These are phyloP conservation scores for Clitoria ternatea DNA, from an alignment of 306 rosid species.

Conservation along the genomic window DNA sequence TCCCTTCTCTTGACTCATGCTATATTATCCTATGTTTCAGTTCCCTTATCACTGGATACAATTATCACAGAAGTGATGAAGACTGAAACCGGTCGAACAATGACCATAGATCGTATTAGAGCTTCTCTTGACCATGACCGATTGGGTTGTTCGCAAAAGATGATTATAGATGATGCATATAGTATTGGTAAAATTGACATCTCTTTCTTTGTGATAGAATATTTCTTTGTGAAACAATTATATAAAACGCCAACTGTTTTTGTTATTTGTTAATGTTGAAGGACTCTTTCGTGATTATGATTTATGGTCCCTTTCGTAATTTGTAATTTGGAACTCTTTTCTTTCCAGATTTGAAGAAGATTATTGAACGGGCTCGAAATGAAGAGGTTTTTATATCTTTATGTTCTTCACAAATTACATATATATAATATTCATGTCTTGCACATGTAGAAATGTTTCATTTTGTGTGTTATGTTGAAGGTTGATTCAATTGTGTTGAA, in stretches of 20 bases:
- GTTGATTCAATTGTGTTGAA: constrained; percentile 80
- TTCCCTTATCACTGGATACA: constrained; percentile 50
- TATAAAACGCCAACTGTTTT: background rate
- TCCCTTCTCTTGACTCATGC: no score
- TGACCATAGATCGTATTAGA: constrained; percentile 65
- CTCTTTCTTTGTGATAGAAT: constrained; percentile 8
- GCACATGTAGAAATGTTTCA: constrained; percentile 22
- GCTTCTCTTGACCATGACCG: constrained; percentile 58
- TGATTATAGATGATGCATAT: constrained; percentile 44
- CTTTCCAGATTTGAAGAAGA: constrained; percentile 65
- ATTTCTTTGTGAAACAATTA: background rate
- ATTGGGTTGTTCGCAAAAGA: constrained; percentile 52
- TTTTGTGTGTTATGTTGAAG: constrained; percentile 43
- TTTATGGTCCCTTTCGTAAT: background rate
- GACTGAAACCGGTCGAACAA: constrained; percentile 60
- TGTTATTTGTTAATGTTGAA: background rate
- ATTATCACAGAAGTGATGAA: constrained; percentile 72
- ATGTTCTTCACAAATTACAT: no score
- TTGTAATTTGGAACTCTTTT: constrained; percentile 18
- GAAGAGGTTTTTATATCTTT: constrained; percentile 67
- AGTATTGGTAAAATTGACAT: constrained; percentile 45
- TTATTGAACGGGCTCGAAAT: constrained; percentile 60
- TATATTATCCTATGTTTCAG: constrained; percentile 51
- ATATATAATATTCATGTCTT: background rate
- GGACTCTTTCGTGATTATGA: constrained; percentile 1